A percentile compares a stretch with the other conserved stretches of the same genome.
These are phyloP conservation scores for Penicillium coprophilum DNA, from an alignment of 495 filamentous ascomycete genomes.

Conservation along the genomic window DNA sequence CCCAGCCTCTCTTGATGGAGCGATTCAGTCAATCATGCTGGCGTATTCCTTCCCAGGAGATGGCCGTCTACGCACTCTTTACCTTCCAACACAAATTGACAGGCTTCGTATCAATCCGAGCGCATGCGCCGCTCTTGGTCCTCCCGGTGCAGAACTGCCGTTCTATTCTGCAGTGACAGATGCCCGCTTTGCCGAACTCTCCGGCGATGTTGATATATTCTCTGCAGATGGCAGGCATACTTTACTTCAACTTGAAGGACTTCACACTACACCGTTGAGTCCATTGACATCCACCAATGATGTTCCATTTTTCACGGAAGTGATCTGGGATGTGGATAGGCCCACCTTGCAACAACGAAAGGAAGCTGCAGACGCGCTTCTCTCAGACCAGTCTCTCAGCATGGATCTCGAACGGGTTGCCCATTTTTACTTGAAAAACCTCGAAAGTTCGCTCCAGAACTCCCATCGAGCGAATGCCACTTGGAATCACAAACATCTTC, in stretches of 20 bases:
- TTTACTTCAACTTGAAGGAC: constrained; percentile 26
- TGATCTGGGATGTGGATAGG: constrained; percentile 21
- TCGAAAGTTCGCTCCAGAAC: constrained; percentile 2
- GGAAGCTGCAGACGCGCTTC: not conserved
- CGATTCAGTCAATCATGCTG: constrained; percentile 43
- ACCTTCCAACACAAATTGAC: constrained; percentile 39
- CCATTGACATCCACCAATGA: constrained; percentile 22
- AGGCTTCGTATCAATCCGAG: constrained; percentile 45
- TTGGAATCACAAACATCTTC: constrained; percentile 15
- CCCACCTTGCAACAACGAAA: constrained; percentile 1
- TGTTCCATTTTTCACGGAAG: constrained; percentile 25
- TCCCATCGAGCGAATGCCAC: not conserved
- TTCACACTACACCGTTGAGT: constrained; percentile 27
- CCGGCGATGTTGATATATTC: constrained; percentile 30
- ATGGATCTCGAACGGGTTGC: constrained; percentile 23
- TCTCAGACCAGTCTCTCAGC: not conserved
- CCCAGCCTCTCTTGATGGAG: constrained; percentile 41
- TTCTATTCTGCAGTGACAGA: constrained; percentile 21
- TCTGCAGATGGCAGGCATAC: constrained; percentile 18
- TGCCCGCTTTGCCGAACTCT: constrained; percentile 20
- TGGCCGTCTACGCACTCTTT: constrained; percentile 27
- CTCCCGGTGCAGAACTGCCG: constrained; percentile 13
- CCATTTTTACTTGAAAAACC: constrained; percentile 23
- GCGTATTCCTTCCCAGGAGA: constrained; percentile 40
- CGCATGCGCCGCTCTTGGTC: constrained; percentile 7